Base-by-base conservation (phyloP, 1,139 yeast genomes). In the Hyphopichia buzzinii region DNA sequence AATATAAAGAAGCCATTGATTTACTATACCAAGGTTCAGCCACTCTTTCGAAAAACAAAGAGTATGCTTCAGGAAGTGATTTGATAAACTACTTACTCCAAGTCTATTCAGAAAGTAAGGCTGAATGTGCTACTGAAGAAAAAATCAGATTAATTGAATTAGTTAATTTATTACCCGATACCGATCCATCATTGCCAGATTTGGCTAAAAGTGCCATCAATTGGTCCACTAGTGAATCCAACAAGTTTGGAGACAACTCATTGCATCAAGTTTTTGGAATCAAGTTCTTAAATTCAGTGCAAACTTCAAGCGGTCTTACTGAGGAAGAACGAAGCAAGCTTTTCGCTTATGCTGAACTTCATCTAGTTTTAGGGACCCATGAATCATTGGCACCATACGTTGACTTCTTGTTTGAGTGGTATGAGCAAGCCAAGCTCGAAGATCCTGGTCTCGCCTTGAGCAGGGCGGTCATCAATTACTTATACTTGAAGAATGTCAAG, bases 11-110 rank as follows among this genome's bases (percentile, higher is more conserved):
- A 30, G 96, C 97, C 8, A 71, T 79, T 37, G 89, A 85, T 38
- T 64, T 89, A 39, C 69, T 90, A 29, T 77, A 77, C 49, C 80
- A 81, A 48, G 89, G 92, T 29, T 74, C 94, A 0, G 66, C 77
- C 40, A 77, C 83, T 23, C 72, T 90, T 39, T 67, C 85, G 26
- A 74, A 77, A 40, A 84, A 84, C 39, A 69, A 77, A 38, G 90
- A 87, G 58, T 82, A 74, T 40, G 94, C 92, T 19, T 83, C 90
- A 23, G 87, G 90, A 4, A 74, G 86, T 23, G 97, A 92, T 56
- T 66, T 92, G 49, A 73, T 83, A n/a, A 58, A 72, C 27, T 88
- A 86, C 55, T 58, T 89, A 54, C 52, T 89, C n/a, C 87, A 82
- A 40, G 77, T 85, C 0, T 82, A 80, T 50, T 74, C 67, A 21